Conservation (phyloP, 2,329 filamentous ascomycete species). For the Coniochaeta hoffmannii region DNA sequence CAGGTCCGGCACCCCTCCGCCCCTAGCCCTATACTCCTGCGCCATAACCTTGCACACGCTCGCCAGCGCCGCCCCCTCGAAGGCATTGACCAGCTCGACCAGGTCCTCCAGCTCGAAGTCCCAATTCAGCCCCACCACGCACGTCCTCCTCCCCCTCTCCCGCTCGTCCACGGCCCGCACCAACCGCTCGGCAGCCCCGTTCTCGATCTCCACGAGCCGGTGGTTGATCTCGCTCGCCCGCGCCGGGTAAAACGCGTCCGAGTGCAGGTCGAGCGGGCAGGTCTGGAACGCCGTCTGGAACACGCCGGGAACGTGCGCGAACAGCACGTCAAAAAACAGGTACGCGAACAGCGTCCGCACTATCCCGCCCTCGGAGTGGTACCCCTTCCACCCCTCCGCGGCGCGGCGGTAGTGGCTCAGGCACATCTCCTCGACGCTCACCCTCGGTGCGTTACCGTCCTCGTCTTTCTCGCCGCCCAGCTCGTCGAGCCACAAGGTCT, state of each 20-base stretch:
- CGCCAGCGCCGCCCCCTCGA: conserved; percentile 71
- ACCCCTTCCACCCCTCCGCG: conserved; percentile 85
- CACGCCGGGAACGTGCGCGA: conserved; percentile 89
- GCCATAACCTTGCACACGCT: conserved; percentile 89
- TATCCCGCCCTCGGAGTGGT: conserved; percentile 87
- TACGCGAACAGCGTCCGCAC: conserved; percentile 86
- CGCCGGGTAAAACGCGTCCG: conserved; percentile 82
- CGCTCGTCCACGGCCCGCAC: conserved; percentile 60
- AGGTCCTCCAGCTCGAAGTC: conserved; percentile 74
- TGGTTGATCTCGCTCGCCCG: conserved; percentile 86
- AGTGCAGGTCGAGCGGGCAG: conserved; percentile 85
- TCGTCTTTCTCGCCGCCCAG: conserved; percentile 26
- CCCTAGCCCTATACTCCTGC: conserved; percentile 84
- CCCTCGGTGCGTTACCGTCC: conserved; percentile 50
- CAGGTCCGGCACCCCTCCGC: conserved; percentile 84
- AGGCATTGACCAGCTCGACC: conserved; percentile 69
- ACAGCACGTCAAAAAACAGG: conserved; percentile 88
- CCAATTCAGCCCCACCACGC: conserved; percentile 90
- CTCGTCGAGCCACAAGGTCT: conserved; percentile 86
- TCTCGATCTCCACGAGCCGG: conserved; percentile 77
- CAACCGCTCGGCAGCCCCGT: conserved; percentile 64
- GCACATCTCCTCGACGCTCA: conserved; percentile 91
- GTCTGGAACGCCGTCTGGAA: conserved; percentile 96
- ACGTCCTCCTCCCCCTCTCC: conserved; percentile 66
- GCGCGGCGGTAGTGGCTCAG: conserved; percentile 79